Percentiles rank a stretch among this genome's conserved stretches.
phyloP scores from a whole-genome alignment of 2,329 filamentous ascomycete genomes.

The Capronia epimyces region DNA sequence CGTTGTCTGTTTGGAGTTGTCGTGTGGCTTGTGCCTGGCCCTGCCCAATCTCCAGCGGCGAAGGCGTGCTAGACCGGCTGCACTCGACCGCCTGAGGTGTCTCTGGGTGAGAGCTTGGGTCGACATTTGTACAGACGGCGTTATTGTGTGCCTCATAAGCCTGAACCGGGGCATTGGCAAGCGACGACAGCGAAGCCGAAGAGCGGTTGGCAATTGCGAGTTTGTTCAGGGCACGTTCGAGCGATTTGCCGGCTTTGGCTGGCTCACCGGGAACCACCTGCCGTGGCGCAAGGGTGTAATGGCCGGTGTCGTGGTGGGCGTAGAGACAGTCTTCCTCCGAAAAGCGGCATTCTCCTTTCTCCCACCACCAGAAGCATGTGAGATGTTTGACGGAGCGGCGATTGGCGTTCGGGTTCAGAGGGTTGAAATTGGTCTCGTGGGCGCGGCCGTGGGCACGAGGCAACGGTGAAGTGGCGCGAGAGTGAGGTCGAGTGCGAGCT shows the following conservation, averaged over 20 bases:
- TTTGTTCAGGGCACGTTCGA: constrained; percentile 22
- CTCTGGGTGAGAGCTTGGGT: constrained; percentile 4
- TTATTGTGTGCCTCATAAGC: not conserved
- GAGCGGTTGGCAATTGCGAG: constrained; percentile 16
- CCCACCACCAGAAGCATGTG: constrained; percentile 34
- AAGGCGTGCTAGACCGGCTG: constrained; percentile 12
- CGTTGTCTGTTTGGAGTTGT: constrained; percentile 10
- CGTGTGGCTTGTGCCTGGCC: not conserved
- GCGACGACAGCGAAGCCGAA: constrained; percentile 11
- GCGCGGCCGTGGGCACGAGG: not conserved
- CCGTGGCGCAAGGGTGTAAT: constrained; percentile 19
- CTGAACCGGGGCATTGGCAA: not conserved
- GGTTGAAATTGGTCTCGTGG: not conserved
- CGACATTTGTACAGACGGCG: not conserved
- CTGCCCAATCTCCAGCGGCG: constrained; percentile 8
- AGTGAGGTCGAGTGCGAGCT: constrained; percentile 6
- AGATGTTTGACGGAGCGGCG: constrained; percentile 30
- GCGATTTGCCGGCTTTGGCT: constrained; percentile 27
- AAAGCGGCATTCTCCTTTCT: constrained; percentile 29
- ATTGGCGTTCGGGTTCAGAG: constrained; percentile 8
- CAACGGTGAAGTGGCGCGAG: constrained; percentile 7
- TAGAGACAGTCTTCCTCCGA: constrained; percentile 30
- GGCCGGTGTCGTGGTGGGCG: constrained; percentile 31
- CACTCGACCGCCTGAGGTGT: constrained; percentile 1
- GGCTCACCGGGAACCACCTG: constrained; percentile 22